Conservation (phyloP, 1,284 basidiomycete genomes). For the Irpex lacteus region DNA sequence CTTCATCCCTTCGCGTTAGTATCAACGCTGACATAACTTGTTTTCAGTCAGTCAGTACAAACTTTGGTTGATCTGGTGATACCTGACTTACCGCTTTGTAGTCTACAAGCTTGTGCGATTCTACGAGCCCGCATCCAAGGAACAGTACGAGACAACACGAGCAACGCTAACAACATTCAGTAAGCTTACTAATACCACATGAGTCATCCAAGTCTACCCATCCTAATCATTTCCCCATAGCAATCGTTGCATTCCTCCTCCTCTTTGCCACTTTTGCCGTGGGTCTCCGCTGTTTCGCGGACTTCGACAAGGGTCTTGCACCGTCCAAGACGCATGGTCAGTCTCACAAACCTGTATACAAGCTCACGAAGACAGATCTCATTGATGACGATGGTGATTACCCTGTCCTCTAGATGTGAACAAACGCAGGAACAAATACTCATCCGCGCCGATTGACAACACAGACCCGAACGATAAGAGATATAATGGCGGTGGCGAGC, state of each 20-base stretch:
- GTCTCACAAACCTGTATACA: conserved; percentile 39
- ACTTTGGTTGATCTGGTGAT: not conserved
- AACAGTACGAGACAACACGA: conserved; percentile 63
- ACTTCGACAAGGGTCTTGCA: conserved; percentile 74
- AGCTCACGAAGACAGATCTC: conserved; percentile 24
- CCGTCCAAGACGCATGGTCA: conserved; percentile 72
- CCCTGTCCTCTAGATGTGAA: conserved; percentile 41
- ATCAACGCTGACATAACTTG: conserved; percentile 1
- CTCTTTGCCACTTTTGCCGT: conserved; percentile 69
- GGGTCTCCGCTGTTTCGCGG: conserved; percentile 73
- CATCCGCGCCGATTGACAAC: conserved; percentile 32
- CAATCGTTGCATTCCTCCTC: conserved; percentile 70
- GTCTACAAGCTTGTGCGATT: conserved; percentile 82
- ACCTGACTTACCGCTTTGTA: conserved; percentile 24
- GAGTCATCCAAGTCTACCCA: not conserved
- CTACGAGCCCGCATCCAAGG: conserved; percentile 56
- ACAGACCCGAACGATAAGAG: conserved; percentile 35
- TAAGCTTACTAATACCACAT: conserved; percentile 37
- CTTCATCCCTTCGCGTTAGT: conserved; percentile 15
- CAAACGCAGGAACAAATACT: conserved; percentile 41
- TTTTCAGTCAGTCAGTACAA: conserved; percentile 49
- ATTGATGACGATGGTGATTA: conserved; percentile 22
- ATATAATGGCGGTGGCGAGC: conserved; percentile 30
- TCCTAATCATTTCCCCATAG: conserved; percentile 32
- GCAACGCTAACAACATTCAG: conserved; percentile 79